Conservation (phyloP, 2,329 filamentous ascomycete species). For the Colletotrichum sp. region DNA sequence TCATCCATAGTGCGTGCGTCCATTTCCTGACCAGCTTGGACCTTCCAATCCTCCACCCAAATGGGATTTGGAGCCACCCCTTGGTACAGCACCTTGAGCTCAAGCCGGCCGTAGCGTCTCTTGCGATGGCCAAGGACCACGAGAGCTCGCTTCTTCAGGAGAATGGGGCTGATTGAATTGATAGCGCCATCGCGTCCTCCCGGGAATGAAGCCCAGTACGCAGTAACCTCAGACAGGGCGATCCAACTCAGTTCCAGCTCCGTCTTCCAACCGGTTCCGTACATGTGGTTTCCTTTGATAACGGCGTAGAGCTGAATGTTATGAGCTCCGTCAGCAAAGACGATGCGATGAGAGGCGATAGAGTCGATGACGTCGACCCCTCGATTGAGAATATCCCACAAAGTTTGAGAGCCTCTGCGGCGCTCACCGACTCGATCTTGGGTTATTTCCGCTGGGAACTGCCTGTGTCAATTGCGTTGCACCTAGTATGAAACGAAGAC, state of each 20-base stretch:
- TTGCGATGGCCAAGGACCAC: not conserved
- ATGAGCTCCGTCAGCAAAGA: not conserved
- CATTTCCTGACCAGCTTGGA: not conserved
- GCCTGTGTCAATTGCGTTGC: not conserved
- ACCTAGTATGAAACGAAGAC: not conserved
- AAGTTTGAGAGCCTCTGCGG: not conserved
- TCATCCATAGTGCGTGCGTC: not conserved
- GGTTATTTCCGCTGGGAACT: not conserved
- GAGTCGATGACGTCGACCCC: not conserved
- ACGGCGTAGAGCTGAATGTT: not conserved
- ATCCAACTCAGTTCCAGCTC: not conserved
- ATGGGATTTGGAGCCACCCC: not conserved
- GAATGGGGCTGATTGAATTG: not conserved
- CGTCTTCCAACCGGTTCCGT: not conserved
- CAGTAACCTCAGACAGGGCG: not conserved
- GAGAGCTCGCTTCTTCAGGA: not conserved
- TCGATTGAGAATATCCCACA: not conserved
- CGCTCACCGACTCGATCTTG: not conserved
- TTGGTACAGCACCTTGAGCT: not conserved
- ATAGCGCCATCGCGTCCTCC: not conserved
- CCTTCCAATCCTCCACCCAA: not conserved
- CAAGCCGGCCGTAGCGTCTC: not conserved
- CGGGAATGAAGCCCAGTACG: not conserved
- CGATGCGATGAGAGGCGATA: not conserved
- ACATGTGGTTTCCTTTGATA: not conserved